Conservation (phyloP, 2,329 filamentous ascomycete genomes). For the Monilinia fructicola region DNA sequence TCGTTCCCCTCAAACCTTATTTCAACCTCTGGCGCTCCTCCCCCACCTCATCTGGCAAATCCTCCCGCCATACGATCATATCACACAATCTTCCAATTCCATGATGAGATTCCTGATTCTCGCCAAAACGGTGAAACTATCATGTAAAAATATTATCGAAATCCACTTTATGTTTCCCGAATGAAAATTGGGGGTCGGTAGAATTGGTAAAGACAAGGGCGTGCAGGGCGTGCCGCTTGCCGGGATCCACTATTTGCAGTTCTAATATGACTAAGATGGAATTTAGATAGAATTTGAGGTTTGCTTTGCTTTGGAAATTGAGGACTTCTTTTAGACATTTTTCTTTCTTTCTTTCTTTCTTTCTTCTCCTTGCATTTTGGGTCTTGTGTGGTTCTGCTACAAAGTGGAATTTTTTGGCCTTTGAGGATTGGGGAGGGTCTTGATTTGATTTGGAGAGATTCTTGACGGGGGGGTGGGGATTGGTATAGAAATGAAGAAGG, state of each 20-base stretch:
- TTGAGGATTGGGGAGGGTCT: too few species aligned
- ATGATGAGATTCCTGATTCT: background rate
- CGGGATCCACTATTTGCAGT: background rate
- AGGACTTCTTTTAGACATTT: background rate
- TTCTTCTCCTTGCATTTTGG: too few species aligned
- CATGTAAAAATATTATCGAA: constrained; percentile 1
- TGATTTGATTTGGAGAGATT: too few species aligned
- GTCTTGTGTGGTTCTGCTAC: too few species aligned
- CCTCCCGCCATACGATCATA: background rate
- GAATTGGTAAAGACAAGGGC: background rate
- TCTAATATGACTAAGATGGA: background rate
- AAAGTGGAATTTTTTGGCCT: background rate
- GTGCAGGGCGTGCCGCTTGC: background rate
- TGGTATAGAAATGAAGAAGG: too few species aligned
- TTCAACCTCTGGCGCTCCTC: background rate
- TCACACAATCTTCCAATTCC: background rate
- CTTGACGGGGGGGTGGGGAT: too few species aligned
- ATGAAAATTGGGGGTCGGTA: background rate
- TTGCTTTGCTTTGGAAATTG: background rate
- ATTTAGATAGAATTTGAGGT: too few species aligned
- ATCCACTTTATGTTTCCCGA: background rate
- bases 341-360: too few species aligned
- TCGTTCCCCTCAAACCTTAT: background rate
- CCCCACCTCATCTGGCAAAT: background rate
- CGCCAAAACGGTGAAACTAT: background rate